Conservation (phyloP, 2,329 filamentous ascomycete genomes). For the Aureobasidium sp. region DNA sequence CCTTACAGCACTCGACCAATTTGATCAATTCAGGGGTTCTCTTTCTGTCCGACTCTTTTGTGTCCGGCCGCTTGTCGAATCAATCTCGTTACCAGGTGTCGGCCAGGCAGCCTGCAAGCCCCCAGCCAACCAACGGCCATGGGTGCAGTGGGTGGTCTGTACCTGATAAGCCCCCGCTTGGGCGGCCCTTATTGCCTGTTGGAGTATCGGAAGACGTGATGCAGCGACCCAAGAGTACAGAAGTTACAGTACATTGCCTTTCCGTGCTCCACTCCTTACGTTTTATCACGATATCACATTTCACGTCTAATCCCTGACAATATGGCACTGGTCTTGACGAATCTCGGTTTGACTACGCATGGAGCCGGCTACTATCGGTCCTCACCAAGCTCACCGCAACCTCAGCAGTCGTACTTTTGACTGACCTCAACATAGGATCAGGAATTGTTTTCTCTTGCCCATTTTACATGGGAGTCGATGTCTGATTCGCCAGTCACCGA, state of each 20-base stretch:
- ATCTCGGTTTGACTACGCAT: not conserved
- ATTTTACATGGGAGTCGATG: not conserved
- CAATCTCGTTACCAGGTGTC: not conserved
- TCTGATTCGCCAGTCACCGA: too few relatives aligned
- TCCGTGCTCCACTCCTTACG: not conserved
- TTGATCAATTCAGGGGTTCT: not conserved
- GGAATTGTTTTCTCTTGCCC: not conserved
- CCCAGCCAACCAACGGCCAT: slow-evolving; percentile 2
- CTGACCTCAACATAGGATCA: too few relatives aligned
- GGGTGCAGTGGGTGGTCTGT: not conserved
- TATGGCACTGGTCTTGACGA: not conserved
- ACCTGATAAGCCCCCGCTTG: slow-evolving; percentile 9
- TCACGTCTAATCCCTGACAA: not conserved
- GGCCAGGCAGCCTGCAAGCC: slow-evolving; percentile 2
- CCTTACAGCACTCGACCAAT: not conserved
- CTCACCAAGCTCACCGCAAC: not conserved
- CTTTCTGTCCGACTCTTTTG: not conserved
- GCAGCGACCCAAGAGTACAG: not conserved
- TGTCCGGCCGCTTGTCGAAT: not conserved
- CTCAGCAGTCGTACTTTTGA: too few relatives aligned
- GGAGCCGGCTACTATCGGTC: not conserved
- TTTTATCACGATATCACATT: not conserved
- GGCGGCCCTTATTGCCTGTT: not conserved
- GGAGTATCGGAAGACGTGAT: not conserved
- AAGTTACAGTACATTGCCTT: not conserved